phyloP scores from a whole-genome alignment of 768 basidiomycete species.

The Calvatia gigantea region DNA sequence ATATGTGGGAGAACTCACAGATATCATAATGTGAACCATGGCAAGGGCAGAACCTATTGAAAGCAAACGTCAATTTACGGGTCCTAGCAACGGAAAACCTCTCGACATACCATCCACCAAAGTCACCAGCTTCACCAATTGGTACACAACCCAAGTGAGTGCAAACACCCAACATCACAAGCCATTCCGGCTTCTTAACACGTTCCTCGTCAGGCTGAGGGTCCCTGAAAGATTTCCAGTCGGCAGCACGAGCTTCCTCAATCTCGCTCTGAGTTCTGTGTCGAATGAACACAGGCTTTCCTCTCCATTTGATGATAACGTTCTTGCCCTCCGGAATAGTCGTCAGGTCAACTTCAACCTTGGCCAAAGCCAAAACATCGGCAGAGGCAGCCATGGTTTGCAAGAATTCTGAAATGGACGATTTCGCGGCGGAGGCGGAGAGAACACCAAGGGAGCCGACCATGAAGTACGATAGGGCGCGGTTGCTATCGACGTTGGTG shows the following conservation, averaged over 20 bases:
- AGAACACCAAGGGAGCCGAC: constrained; percentile 90
- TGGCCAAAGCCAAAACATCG: constrained; percentile 96
- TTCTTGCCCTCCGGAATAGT: constrained; percentile 97
- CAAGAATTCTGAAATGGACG: constrained; percentile 89
- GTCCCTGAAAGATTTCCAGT: constrained; percentile 89
- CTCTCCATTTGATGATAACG: constrained; percentile 97
- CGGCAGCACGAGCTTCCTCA: constrained; percentile 79
- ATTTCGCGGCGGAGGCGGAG: constrained; percentile 92
- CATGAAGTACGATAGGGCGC: constrained; percentile 86
- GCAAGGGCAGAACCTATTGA: constrained; percentile 88
- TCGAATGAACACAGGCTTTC: constrained; percentile 99
- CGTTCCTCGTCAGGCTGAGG: constrained; percentile 88
- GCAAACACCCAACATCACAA: constrained; percentile 90
- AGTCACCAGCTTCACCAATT: constrained; percentile 96
- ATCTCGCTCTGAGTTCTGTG: constrained; percentile 92
- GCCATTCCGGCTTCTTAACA: constrained; percentile 94
- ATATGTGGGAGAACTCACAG: constrained; percentile 45
- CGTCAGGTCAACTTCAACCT: constrained; percentile 91
- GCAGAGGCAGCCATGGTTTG: constrained; percentile 96
- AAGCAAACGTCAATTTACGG: constrained; percentile 1
- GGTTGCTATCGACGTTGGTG: constrained; percentile 60
- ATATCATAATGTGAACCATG: constrained; percentile 99
- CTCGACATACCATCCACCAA: constrained; percentile 85
- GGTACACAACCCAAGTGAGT: constrained; percentile 99
- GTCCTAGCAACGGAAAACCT: background rate